A percentile compares a stretch with the other conserved stretches of the same genome.
These are phyloP conservation scores for Rhynchospora breviuscula DNA, from an alignment of 176 grass and related monocot species.

Conservation along the genomic window DNA sequence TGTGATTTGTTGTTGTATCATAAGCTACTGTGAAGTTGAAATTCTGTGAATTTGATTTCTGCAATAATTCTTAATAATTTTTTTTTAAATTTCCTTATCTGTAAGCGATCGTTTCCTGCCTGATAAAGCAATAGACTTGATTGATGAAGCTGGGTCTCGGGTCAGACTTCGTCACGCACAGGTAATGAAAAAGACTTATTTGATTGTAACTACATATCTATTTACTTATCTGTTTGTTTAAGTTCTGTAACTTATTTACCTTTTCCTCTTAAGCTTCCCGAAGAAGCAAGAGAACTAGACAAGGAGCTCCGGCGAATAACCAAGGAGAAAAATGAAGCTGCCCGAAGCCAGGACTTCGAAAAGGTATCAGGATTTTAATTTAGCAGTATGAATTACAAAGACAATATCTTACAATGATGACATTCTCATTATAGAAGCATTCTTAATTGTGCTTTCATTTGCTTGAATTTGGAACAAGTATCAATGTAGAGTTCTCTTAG, in stretches of 20 bases:
- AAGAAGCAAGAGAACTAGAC: conserved; percentile 79
- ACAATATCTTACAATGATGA: neutral
- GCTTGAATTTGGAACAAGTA: conserved; percentile 16
- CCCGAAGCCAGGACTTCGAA: conserved; percentile 77
- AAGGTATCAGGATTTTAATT: conserved; percentile 44
- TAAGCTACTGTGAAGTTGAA: neutral
- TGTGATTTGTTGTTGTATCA: conserved; percentile 2
- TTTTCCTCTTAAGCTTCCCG: conserved; percentile 48
- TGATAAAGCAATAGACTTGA: conserved; percentile 93
- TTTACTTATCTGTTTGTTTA: conserved; percentile 2
- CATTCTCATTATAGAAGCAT: neutral
- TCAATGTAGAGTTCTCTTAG: conserved; percentile 10
- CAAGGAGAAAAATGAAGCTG: conserved; percentile 87
- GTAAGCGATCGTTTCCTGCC: conserved; percentile 80
- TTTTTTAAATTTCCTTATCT: conserved; percentile 16
- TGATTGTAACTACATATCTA: conserved; percentile 20
- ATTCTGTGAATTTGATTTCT: conserved; percentile 13
- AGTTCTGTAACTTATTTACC: conserved; percentile 1
- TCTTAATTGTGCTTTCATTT: neutral
- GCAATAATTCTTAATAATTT: neutral
- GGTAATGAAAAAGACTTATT: conserved; percentile 36
- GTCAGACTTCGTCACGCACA: conserved; percentile 81
- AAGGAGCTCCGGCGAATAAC: conserved; percentile 78
- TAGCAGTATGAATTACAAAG: neutral
- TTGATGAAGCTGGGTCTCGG: conserved; percentile 85